These are phyloP conservation scores for Ceratocystis smalleyi DNA, from an alignment of 2,329 filamentous ascomycete genomes.

Conservation along the genomic window DNA sequence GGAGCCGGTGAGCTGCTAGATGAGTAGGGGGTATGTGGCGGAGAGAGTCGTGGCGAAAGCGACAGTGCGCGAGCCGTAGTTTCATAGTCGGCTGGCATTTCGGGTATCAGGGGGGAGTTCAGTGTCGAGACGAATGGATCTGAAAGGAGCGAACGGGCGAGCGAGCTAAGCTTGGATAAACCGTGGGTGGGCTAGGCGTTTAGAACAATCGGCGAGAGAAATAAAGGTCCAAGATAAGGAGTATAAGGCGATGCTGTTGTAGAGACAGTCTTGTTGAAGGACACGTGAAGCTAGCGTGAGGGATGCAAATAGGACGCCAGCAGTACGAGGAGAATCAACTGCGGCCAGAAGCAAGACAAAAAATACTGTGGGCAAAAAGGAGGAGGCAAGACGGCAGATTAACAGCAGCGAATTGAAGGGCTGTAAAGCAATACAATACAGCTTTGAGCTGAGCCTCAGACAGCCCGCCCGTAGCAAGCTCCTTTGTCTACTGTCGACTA, in stretches of 20 bases:
- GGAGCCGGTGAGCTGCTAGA: slow-evolving; percentile 21
- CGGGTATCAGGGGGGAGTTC: neutral
- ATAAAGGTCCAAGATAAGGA: neutral
- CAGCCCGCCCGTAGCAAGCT: no score
- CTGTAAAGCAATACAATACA: neutral
- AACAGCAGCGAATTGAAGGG: neutral
- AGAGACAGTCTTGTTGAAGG: neutral
- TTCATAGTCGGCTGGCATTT: slow-evolving; percentile 37
- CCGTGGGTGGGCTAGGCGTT: neutral
- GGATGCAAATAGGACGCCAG: neutral
- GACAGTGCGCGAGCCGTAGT: slow-evolving; percentile 36
- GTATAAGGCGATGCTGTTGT: neutral
- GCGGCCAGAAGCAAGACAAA: neutral
- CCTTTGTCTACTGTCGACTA: no score
- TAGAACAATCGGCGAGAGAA: neutral
- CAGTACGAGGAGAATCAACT: neutral
- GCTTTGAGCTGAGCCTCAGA: no score
- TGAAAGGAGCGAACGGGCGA: neutral
- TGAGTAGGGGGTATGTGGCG: slow-evolving; percentile 21
- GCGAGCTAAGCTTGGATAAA: neutral
- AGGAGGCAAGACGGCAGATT: neutral
- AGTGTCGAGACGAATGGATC: neutral
- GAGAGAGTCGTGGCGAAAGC: slow-evolving; percentile 25
- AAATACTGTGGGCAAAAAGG: neutral
- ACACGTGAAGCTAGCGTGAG: no score